Evolutionary conservation across 2,329 filamentous ascomycete genomes (phyloP), one percentile per base, ranked within the genome.

Genomic region (Venturia nashicola): DNA sequence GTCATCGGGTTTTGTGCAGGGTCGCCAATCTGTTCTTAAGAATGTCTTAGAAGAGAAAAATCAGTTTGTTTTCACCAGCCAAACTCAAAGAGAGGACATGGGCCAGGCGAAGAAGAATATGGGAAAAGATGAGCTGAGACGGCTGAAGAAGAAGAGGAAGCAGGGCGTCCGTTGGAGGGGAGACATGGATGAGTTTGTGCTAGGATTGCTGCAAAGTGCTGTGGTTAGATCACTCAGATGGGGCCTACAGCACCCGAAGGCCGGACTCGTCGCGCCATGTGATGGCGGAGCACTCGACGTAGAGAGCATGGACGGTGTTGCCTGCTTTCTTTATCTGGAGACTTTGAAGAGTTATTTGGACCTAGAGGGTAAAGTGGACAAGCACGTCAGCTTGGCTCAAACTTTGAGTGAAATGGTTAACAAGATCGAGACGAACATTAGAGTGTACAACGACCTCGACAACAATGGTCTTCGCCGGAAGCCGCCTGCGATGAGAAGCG

Each of bases 121-220:
- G 44, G 36, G 36, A 8, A 12, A 9, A 12, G 14, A 42, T 42
- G 2, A 42, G 40, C 14, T 8, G 36, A 42, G 40, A 42, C 11
- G 4, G 9, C 2, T 12, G 4, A 42, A 42, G 14, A 42, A 42
- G 14, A 12, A 42, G 9, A 16, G 40, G 1, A n/a, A n/a, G n/a
- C n/a, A n/a, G n/a, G 40, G 40, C 5, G 40, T 16, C 16, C 40
- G 5, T 2, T 34, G 34, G 44, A 42, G 61, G 9, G 8, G 12
- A 12, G 46, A 63, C 11, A 42, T 63, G 61, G 27, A 39, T 16
- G 40, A 61, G 20, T n/a, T 64, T 5, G 55, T 61, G 39, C 40
- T 64, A 36, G 62, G 32, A 16, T 43, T 64, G 39, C 34, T 64
- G 39, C 34, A 55, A 32, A n/a, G 27, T 23, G 61, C 36, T n/a